Evolutionary conservation across 768 basidiomycete genomes (phyloP).

Genomic region (Mycena amicta): DNA sequence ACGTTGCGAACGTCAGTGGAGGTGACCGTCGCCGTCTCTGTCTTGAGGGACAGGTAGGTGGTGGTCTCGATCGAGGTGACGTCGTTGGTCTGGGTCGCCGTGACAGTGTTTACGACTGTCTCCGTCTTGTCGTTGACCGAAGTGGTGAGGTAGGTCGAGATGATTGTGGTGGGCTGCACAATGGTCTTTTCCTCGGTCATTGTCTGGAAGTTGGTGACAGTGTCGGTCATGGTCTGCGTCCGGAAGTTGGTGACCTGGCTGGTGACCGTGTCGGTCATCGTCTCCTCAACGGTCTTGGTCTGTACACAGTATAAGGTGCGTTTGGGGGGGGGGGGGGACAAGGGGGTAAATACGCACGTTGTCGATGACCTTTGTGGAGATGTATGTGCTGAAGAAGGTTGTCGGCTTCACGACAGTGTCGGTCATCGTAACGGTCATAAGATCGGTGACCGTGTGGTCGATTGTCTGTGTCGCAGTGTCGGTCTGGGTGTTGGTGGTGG

Average conservation of each 20-base stretch:
- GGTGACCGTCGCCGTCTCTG: conserved; percentile 48
- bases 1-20: conserved; percentile 43
- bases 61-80: conserved; percentile 52
- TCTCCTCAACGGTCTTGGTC: conserved; percentile 61
- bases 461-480: conserved; percentile 50
- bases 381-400: conserved; percentile 55
- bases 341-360: conserved; percentile 44
- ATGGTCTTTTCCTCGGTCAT: conserved; percentile 55
- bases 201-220: conserved; percentile 55
- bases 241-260: conserved; percentile 55
- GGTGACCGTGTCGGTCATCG: conserved; percentile 51
- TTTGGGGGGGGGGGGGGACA: conserved; percentile 3
- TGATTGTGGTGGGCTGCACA: conserved; percentile 60
- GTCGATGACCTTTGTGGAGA: conserved; percentile 59
- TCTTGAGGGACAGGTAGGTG: conserved; percentile 53
- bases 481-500: conserved; percentile 49
- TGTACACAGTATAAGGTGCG: conserved; percentile 22
- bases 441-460: conserved; percentile 57
- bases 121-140: conserved; percentile 62
- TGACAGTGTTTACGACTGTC: conserved; percentile 60
- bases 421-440: conserved; percentile 56
- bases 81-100: conserved; percentile 52
- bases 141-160: conserved; percentile 57
- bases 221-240: conserved; percentile 59
- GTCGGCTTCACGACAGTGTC: conserved; percentile 59